Conservation (phyloP, 1,284 basidiomycete genomes). For the Xerocomus nothofagi region DNA sequence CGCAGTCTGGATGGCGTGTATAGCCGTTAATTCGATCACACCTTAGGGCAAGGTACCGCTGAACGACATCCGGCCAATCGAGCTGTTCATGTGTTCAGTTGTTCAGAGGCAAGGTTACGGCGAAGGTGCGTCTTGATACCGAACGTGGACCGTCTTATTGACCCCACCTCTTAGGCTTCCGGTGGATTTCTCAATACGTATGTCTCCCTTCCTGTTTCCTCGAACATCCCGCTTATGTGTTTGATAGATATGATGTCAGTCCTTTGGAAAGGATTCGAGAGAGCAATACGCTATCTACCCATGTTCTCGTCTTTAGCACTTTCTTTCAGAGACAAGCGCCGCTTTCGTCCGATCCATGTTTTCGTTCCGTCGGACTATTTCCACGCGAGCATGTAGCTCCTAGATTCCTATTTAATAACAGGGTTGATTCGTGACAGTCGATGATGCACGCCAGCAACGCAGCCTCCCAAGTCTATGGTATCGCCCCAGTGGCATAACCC, state of each 20-base stretch:
- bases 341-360: conserved; percentile 19
- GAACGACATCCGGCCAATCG: conserved; percentile 96
- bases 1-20: neutral
- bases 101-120: conserved; percentile 99
- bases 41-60: conserved; percentile 92
- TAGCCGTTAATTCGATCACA: conserved; percentile 5
- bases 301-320: conserved; percentile 17
- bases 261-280: conserved; percentile 4
- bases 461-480: neutral
- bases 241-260: conserved; percentile 30
- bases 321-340: conserved; percentile 11
- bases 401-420: conserved; percentile 28
- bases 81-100: conserved; percentile 99
- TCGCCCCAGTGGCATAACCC: conserved; percentile 39
- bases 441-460: neutral
- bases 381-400: conserved; percentile 14
- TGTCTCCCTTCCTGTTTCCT: conserved; percentile 27
- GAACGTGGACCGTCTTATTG: neutral
- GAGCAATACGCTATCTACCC: conserved; percentile 22
- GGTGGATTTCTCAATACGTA: conserved; percentile 98
- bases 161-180: conserved; percentile 64
- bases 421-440: neutral
- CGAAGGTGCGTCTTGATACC: conserved; percentile 62
- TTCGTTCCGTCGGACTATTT: conserved; percentile 12
- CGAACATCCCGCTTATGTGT: conserved; percentile 13